Base-by-base conservation (phyloP, 257 asterid species). In the Primulina huaijiensis region DNA sequence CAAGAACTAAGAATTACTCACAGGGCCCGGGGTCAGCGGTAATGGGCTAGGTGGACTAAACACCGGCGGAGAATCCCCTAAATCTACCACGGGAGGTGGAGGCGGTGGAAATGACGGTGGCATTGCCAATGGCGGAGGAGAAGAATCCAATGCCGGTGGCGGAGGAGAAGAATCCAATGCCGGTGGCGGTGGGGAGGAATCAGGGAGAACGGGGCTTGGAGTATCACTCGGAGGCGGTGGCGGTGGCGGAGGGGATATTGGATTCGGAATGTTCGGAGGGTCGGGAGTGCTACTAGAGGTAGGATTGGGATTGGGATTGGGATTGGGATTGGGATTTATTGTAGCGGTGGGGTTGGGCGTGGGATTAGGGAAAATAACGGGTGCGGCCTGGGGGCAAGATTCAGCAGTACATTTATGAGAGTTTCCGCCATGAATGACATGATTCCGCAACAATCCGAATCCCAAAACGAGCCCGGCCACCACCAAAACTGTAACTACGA, bases 21-120 rank as follows among this genome's bases (percentile, higher is more conserved):
- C 80, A 4, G 97, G 95, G 78, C 93, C 97, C 60, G 97, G 93
- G 53, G 88, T 73, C 23, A 67, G 87, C 70, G 86, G 68, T 21
- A 72, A 91, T 2, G 89, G 80, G 52, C 78, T 78, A 11, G 92
- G 93, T 33, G 95, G 88, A 74, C 76, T 76, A 57, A 84, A 73
- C 35, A 70, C 67, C 31, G 97, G 96, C 35, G 95, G 95, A 59
- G 90, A 86, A 74, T 92, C 85, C 74, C 5, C 84, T 1, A 17
- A 14, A 50, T 50, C 34, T 9, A 14, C 60, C 60, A 4, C 12
- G 9, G 71, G 60, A 53, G 38, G 60, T 19, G 70, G 69, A 21
- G 74, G 69, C 7, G 58, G 72, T 0, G 58, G 17, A 3, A 64
- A 56, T 27, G 21, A 19, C 20, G 52, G 29, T 5, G 69, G 29